Conservation (phyloP, 2,329 filamentous ascomycete genomes). For the Helotiales sp. region DNA sequence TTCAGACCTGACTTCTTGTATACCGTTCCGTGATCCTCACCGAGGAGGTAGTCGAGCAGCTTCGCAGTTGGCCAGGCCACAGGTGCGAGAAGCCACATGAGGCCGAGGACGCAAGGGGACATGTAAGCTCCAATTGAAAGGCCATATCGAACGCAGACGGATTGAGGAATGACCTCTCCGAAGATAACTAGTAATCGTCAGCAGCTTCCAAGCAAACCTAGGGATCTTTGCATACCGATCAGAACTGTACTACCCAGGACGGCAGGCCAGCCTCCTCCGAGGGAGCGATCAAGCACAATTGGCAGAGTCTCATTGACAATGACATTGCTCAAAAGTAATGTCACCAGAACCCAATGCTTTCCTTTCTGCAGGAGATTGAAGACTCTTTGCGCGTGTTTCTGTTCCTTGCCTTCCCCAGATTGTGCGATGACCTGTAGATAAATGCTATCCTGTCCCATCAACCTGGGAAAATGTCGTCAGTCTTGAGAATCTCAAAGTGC, state of each 20-base stretch:
- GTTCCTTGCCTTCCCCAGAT: slow-evolving; percentile 81
- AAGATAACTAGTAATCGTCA: slow-evolving; percentile 74
- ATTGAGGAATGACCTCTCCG: slow-evolving; percentile 94
- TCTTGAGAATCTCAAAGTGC: not conserved
- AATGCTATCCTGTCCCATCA: slow-evolving; percentile 76
- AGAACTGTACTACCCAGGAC: slow-evolving; percentile 90
- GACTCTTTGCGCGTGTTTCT: slow-evolving; percentile 80
- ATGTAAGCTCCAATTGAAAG: slow-evolving; percentile 93
- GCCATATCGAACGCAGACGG: slow-evolving; percentile 92
- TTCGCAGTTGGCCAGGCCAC: slow-evolving; percentile 95
- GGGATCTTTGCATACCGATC: slow-evolving; percentile 65
- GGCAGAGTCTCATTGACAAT: slow-evolving; percentile 97
- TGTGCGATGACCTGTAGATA: slow-evolving; percentile 93
- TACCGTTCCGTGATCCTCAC: slow-evolving; percentile 91
- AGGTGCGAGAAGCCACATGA: slow-evolving; percentile 92
- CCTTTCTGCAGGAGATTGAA: slow-evolving; percentile 78
- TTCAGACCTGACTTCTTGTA: slow-evolving; percentile 99
- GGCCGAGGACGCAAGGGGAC: slow-evolving; percentile 78
- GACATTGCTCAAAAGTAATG: slow-evolving; percentile 89
- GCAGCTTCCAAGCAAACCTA: slow-evolving; percentile 13
- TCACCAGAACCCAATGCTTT: slow-evolving; percentile 98
- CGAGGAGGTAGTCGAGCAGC: slow-evolving; percentile 87
- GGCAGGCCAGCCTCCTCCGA: slow-evolving; percentile 92
- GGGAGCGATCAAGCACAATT: slow-evolving; percentile 89
- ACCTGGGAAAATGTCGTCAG: slow-evolving; percentile 25